Evolutionary conservation across 768 basidiomycete species (phyloP).

Genomic region (Leccinum ochraceum): DNA sequence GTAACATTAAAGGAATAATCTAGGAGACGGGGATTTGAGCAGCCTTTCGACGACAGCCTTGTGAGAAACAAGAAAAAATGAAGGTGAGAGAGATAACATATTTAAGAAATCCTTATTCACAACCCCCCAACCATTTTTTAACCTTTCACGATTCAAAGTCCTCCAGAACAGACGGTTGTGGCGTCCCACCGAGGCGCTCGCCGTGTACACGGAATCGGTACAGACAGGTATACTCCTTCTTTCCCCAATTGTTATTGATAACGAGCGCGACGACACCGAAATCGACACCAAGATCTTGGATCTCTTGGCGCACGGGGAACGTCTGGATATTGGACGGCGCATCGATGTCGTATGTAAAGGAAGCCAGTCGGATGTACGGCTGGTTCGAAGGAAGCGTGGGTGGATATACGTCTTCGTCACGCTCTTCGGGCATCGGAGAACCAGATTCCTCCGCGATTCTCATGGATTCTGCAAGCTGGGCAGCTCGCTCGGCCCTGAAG

Average conservation of each 20-base stretch:
- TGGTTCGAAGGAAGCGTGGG: constrained; percentile 45
- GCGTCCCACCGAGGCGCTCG: constrained; percentile 45
- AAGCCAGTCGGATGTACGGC: constrained; percentile 64
- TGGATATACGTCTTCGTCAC: constrained; percentile 45
- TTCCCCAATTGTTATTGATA: constrained; percentile 87
- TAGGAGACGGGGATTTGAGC: constrained; percentile 14
- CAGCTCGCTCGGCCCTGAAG: constrained; percentile 51
- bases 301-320: constrained; percentile 69
- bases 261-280: constrained; percentile 82
- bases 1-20: constrained; percentile 28
- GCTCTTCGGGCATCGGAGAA: constrained; percentile 18
- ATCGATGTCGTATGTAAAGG: constrained; percentile 62
- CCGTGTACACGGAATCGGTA: constrained; percentile 87
- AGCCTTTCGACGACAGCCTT: constrained; percentile 9
- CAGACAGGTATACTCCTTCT: constrained; percentile 80
- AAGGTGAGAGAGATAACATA: constrained; percentile 1
- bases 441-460: constrained; percentile 36
- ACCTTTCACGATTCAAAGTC: constrained; percentile 14
- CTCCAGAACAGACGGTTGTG: constrained; percentile 35
- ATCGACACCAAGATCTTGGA: constrained; percentile 72
- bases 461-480: constrained; percentile 34
- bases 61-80: not conserved
- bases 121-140: not conserved
- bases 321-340: constrained; percentile 69
- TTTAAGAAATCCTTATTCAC: constrained; percentile 16